Base-by-base conservation (phyloP, 768 basidiomycete species). In the Psilocybe cyanescens region DNA sequence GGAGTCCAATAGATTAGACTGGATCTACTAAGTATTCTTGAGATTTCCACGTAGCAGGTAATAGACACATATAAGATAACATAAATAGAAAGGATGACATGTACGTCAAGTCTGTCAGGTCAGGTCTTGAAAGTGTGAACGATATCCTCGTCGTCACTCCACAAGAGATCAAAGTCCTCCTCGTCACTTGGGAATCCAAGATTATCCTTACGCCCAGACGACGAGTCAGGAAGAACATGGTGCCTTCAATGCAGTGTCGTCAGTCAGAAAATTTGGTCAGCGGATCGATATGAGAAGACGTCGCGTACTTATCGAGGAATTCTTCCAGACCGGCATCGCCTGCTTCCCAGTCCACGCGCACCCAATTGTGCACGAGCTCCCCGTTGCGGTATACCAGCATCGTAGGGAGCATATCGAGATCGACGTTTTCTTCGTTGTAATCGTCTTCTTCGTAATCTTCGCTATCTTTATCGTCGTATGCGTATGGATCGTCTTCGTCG, bases 361-460 rank as follows among this genome's bases (percentile, higher is more conserved):
- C 89, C 92, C 92, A 94, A 52, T 91, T 91, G 67, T 92, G 84
- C n/a, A 92, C 85, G n/a, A 94, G 83, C 62, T 92, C 86, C 16
- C 92, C 91, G 59, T 84, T 86, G 16, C 86, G 88, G 67, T 94
- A 94, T 3, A 91, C 89, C 11, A 92, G 81, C 69, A 92, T 72
- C 1, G 91, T 92, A 0, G 92, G 91, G 29, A 93, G 79, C 81
- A 93, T 85, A 70, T 93, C 91, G 3, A 87, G 82, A 67, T 93
- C 91, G 45, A 92, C 86, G 30, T 86, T 75, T 54, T 85, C 87
- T 4, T 91, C 88, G 11, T 81, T 79, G 45, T 78, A 76, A 8
- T 73, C 74, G 3, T 79, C 82, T 28, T 77, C 76, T 2, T 83
- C 81, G 1, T 79, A 79, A 1, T 80, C 78, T 0, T 76, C 75